Evolutionary conservation across 169 alveolate genomes (phyloP).

Genomic region (Plasmodium cynomolgi): DNA sequence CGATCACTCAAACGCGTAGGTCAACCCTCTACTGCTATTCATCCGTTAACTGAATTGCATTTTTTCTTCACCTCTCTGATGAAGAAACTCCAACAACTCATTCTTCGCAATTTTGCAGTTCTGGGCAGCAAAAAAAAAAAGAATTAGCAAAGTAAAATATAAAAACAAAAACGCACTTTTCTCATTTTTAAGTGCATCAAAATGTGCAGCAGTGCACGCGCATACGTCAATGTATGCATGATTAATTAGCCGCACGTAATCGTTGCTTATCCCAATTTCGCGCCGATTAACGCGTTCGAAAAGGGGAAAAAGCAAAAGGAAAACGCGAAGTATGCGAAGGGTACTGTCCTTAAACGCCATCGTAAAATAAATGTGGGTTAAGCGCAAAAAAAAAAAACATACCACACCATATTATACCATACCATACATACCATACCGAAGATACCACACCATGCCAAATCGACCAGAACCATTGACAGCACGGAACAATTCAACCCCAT

Average conservation of each 20-base stretch:
- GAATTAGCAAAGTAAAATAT: neutral
- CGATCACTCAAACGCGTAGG: neutral
- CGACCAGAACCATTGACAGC: neutral
- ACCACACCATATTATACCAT: no score
- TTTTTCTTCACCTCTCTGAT: conserved; percentile 8
- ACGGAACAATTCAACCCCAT: neutral
- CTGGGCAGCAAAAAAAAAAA: neutral
- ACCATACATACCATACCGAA: no score
- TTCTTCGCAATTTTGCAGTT: neutral
- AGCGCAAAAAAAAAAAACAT: neutral
- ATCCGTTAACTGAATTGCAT: neutral
- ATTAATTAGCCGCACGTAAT: neutral
- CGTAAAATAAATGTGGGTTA: neutral
- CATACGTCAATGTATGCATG: neutral
- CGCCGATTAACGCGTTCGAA: neutral
- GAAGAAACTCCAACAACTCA: neutral
- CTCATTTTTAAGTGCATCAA: neutral
- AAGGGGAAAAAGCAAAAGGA: neutral
- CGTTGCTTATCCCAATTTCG: neutral
- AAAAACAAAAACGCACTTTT: neutral
- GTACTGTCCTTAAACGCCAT: neutral
- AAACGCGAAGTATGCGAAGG: neutral
- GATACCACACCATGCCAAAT: neutral
- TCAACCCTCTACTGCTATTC: neutral
- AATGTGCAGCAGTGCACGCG: neutral